A percentile compares a stretch with the other conserved stretches of the same genome.
Conservation (phyloP, 768 basidiomycete species). For the Rhodotorula toruloides region DNA sequence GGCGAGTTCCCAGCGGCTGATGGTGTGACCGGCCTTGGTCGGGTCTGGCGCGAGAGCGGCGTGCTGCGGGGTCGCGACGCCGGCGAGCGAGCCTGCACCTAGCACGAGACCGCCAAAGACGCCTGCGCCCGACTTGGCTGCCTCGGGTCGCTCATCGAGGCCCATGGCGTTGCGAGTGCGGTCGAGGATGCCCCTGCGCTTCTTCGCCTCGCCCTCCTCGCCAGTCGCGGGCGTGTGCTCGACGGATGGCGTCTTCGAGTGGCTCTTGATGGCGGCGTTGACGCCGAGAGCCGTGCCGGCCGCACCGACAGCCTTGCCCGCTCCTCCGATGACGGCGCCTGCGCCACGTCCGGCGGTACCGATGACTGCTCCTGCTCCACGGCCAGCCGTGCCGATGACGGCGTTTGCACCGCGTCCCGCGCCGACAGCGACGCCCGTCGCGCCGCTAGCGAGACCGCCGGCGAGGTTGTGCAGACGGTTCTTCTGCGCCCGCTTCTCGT, state of each 20-base stretch:
- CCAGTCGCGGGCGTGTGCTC: conserved; percentile 14
- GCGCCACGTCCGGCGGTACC: conserved; percentile 27
- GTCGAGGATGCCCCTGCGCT: conserved; percentile 15
- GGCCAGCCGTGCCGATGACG: conserved; percentile 17
- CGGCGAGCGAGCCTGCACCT: conserved; percentile 61
- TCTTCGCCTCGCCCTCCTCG: conserved; percentile 13
- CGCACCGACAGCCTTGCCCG: conserved; percentile 16
- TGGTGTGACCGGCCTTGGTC: conserved; percentile 58
- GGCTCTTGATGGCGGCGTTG: neutral
- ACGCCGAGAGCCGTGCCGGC: neutral
- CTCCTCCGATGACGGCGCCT: conserved; percentile 18
- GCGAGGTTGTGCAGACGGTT: conserved; percentile 14
- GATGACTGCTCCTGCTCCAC: conserved; percentile 13
- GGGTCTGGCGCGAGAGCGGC: conserved; percentile 21
- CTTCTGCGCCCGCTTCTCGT: conserved; percentile 36
- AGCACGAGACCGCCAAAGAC: conserved; percentile 69
- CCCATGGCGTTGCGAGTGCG: conserved; percentile 32
- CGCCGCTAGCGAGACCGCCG: conserved; percentile 10
- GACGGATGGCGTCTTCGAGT: conserved; percentile 15
- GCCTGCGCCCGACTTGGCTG: conserved; percentile 56
- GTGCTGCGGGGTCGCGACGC: conserved; percentile 57
- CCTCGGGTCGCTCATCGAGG: conserved; percentile 44
- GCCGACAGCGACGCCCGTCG: conserved; percentile 19
- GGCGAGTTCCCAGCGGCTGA: conserved; percentile 55
- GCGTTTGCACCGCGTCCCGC: conserved; percentile 25